These are phyloP conservation scores for Magnaporthiopsis rhizophila DNA, from an alignment of 2,329 filamentous ascomycete genomes.

Conservation along the genomic window DNA sequence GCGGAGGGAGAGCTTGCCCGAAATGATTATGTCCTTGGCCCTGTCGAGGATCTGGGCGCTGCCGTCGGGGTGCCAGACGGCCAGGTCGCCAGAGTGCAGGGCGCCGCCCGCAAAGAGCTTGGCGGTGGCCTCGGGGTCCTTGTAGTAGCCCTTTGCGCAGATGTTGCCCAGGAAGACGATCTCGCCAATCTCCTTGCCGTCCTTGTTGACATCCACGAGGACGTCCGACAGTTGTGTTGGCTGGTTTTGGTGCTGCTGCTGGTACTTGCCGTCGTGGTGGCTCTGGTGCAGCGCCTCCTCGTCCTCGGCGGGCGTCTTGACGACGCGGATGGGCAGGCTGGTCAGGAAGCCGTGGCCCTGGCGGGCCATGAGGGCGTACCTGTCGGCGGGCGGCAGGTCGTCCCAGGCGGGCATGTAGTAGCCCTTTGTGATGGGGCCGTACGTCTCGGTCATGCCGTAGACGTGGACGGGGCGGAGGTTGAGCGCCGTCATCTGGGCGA, in stretches of 20 bases:
- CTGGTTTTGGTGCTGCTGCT: neutral
- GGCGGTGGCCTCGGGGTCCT: slow-evolving; percentile 74
- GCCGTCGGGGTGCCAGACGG: slow-evolving; percentile 87
- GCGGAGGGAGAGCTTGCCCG: slow-evolving; percentile 44
- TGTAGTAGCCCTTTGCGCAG: slow-evolving; percentile 85
- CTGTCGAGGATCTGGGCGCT: slow-evolving; percentile 87
- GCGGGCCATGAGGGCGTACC: slow-evolving; percentile 82
- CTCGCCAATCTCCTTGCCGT: slow-evolving; percentile 43
- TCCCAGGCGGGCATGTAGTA: slow-evolving; percentile 86
- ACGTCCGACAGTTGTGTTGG: slow-evolving; percentile 18
- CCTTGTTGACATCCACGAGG: slow-evolving; percentile 45
- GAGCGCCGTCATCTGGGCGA: slow-evolving; percentile 75
- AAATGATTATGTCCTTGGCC: slow-evolving; percentile 97
- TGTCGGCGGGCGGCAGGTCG: slow-evolving; percentile 61
- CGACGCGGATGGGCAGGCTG: slow-evolving; percentile 69
- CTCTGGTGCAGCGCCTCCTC: slow-evolving; percentile 41
- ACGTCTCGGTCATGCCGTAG: slow-evolving; percentile 83
- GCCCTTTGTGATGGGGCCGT: slow-evolving; percentile 91
- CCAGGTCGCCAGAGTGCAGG: slow-evolving; percentile 83
- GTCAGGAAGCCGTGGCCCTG: slow-evolving; percentile 91
- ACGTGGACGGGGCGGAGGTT: slow-evolving; percentile 91
- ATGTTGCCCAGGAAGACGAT: slow-evolving; percentile 82
- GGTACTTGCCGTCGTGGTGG: neutral
- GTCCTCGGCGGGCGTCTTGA: slow-evolving; percentile 64
- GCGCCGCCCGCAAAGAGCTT: slow-evolving; percentile 85